Evolutionary conservation across 2,329 filamentous ascomycete species (phyloP), one percentile per base, ranked within the genome.

Genomic region (Chaetomiaceae sp.): DNA sequence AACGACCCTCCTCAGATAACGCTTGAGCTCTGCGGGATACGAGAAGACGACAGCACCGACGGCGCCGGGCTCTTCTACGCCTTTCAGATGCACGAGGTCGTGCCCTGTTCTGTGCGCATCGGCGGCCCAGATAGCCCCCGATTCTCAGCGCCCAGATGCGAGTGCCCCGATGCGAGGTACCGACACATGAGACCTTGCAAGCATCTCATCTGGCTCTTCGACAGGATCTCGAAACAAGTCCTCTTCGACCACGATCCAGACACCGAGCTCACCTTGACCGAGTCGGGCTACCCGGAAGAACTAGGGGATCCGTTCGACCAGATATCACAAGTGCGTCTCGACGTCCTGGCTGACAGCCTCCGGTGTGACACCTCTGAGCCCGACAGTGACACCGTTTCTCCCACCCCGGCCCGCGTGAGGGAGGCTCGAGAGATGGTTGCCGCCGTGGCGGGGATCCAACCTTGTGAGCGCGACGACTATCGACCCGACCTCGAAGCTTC

Each of bases 41-140:
- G 59, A 25, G 52, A 59, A 20, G 69, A 73, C 37, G 70, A 74
- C 36, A n/a, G n/a, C n/a, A 27, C 58, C 20, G 64, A 63, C n/a
- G 63, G 62, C 25, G 50, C 61, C 39, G 71, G 73, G 22, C 62
- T 76, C 55, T 75, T 77, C 19, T 81, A 78, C 53, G 76, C 79
- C 44, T 82, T 82, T 55, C 73, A 81, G 60, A 73, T 83, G 68
- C 77, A 76, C 4, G 80, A 82, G 63, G 66, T 76, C 2, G 75
- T 78, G 23, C 77, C 77, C 14, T 74, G 75, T 11, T 77, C 76
- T 17, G 71, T 82, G 38, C 73, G 78, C 37, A 77, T 80, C 27
- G 74, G 75, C 2, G 68, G 71, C 2, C 63, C 69, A 0, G 64
- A 65, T 27, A 73, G 72, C 56, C 70, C 63, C 9, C 40, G 54